Evolutionary conservation across 345 rosid genomes (phyloP), one percentile per base, ranked within the genome.

Genomic region (Salix viminalis): DNA sequence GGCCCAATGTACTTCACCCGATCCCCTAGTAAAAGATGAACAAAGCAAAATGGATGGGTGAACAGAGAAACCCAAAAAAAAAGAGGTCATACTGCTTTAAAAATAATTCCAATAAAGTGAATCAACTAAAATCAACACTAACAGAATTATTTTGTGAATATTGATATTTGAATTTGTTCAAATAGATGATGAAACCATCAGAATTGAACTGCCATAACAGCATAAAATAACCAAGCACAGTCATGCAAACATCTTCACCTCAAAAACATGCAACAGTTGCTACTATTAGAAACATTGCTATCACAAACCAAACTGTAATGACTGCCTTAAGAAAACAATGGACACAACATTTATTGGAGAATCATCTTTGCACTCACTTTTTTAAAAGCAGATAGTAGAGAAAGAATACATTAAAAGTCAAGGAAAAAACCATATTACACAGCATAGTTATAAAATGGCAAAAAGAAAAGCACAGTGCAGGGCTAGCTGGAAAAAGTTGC

Each of bases 1-100:
- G 87, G 80, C 65, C 99, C 99, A 23, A 87, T 78, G 70, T 93
- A 96, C 79, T 90, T 96, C 76, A 96, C 96, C 41, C 91, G 95
- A 85, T 96, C 98, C 82, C 99, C 99, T 95, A 83, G 65, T 76
- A 73, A 61, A 66, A 64, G 39, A 70, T 23, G 60, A 41, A 56
- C 10, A 46, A 74, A 75, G 44, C 46, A 16, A 70, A 21, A 13
- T 24, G 69, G 30, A 8, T 23, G 19, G 19, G n/a, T 21, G 19
- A 77, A 12, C 3, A 24, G 23, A 34, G 26, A 7, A 60, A 32
- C 46, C 21, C 8, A 65, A 24, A 39, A 52, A 11, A 13, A 19
- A 5, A 34, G 6, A 73, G 30, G 67, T 4, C 65, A 10, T 69
- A 13, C n/a, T n/a, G 4, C 13, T 36, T 66, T 66, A 2, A 62